These are phyloP conservation scores for Pythium diclinum DNA, from an alignment of 352 stramenopile species.

Conservation along the genomic window DNA sequence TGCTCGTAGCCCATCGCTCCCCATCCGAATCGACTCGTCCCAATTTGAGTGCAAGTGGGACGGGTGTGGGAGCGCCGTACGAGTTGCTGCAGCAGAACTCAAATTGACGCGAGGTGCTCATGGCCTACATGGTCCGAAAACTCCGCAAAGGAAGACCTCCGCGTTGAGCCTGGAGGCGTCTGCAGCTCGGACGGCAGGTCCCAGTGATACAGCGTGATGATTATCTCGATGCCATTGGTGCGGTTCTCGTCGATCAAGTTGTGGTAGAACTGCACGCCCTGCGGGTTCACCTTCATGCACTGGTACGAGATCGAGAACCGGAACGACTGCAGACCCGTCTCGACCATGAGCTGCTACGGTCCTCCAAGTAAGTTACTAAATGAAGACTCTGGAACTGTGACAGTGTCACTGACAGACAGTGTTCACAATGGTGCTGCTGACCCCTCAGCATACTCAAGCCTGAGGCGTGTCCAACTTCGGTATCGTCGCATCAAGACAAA, in stretches of 20 bases:
- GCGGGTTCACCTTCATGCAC: constrained; percentile 65
- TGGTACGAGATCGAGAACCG: constrained; percentile 89
- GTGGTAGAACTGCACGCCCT: constrained; percentile 92
- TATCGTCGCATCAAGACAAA: background rate
- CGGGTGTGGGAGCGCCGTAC: too few species aligned
- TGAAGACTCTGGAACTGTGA: too few species aligned
- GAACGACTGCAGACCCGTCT: constrained; percentile 88
- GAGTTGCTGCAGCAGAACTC: too few species aligned
- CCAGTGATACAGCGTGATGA: constrained; percentile 95
- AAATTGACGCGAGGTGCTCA: too few species aligned
- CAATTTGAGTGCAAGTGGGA: too few species aligned
- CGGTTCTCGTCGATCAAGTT: constrained; percentile 83
- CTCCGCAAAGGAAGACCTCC: too few species aligned
- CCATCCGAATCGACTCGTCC: too few species aligned
- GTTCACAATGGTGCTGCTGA: background rate
- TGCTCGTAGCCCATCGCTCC: too few species aligned
- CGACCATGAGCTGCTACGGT: constrained; percentile 90
- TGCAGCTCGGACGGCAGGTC: constrained; percentile 90
- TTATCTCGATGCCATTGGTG: constrained; percentile 72
- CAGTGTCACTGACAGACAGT: too few species aligned
- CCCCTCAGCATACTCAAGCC: too few species aligned
- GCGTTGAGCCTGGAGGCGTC: constrained; percentile 61
- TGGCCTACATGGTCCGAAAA: too few species aligned
- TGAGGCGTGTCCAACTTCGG: background rate
- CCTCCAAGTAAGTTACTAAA: too few species aligned